Evolutionary conservation across 371 early-diverging fungal genomes (phyloP), one percentile per base, ranked within the genome.

Genomic region (Rhizopus stolonifer): DNA sequence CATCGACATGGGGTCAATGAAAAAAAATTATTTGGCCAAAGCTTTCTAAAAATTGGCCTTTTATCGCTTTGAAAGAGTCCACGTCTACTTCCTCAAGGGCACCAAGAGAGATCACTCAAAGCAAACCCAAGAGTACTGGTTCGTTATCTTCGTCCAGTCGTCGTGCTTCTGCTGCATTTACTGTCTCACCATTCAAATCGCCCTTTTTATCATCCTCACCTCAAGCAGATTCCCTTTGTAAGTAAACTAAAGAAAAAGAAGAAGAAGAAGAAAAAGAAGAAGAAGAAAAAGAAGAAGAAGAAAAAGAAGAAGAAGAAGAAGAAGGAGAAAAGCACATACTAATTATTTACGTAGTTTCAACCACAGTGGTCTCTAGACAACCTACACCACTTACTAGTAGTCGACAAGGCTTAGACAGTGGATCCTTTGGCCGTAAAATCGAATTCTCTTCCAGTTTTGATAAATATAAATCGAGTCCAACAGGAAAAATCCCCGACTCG

Each of bases 141-240:
- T 49, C 50, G 4, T 8, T 34, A 7, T 52, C 52, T 11, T n/a
- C 56, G 2, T 42, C 48, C 13, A 47, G 31, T 48, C 38, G 63
- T 25, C 48, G 58, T 21, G 23, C 63, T 6, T 63, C 63, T 33
- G 58, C 50, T 13, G 49, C 58, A 10, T 72, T 81, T 11, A 64
- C 70, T 26, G 76, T 83, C 38, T 80, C 87, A 3, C 88, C 88
- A 6, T 88, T 88, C 72, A 87, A 87, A 45, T 84, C 87, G 2
- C 84, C 87, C 2, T 85, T 84, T n/a, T 60, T 86, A 7, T 80
- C 86, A 3, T 83, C 83, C 2, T 84, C 85, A 4, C 72, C 76
- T 3, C 64, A 71, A 46, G 67, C 79, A 9, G 55, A 68, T 6
- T 62, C 66, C 10, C 61, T 73, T 0, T 64, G 76, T 62, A 78